These are phyloP conservation scores for Saussurea involucrata DNA, from an alignment of 129 eudicot genomes.

Conservation along the genomic window DNA sequence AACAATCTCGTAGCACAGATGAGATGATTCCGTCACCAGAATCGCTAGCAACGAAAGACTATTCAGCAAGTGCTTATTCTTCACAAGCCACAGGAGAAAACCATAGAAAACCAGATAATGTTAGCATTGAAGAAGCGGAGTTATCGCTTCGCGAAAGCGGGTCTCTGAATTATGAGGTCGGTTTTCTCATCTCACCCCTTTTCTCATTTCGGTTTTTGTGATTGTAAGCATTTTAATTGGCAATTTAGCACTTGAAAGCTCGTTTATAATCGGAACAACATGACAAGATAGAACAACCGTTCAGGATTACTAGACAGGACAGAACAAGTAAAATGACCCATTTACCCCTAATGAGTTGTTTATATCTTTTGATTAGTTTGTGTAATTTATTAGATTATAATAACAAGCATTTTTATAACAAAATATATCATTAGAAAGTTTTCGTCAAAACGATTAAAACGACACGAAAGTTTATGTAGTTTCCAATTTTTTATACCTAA, in stretches of 20 bases:
- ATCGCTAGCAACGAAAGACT: conserved; percentile 57
- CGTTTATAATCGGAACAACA: background rate
- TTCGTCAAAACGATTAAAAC: too few species aligned
- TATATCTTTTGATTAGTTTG: too few species aligned
- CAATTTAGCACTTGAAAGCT: background rate
- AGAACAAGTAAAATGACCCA: too few species aligned
- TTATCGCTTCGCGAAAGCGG: conserved; percentile 87
- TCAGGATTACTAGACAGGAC: too few species aligned
- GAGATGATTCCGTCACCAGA: conserved; percentile 66
- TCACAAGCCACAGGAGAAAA: conserved; percentile 49
- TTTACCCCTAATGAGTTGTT: too few species aligned
- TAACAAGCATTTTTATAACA: too few species aligned
- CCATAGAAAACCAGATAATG: conserved; percentile 58
- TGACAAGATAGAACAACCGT: too few species aligned
- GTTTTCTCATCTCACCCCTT: conserved; percentile 2
- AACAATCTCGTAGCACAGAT: conserved; percentile 38
- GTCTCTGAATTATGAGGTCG: conserved; percentile 80
- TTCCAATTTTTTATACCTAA: too few species aligned
- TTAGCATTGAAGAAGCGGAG: conserved; percentile 93
- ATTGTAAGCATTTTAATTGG: too few species aligned
- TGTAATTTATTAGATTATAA: too few species aligned
- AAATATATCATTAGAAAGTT: too few species aligned
- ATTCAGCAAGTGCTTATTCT: conserved; percentile 39
- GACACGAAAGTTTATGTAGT: too few species aligned
- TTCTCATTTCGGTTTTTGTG: background rate